Conservation (phyloP, 2,329 filamentous ascomycete genomes). For the Fusarium setosum region DNA sequence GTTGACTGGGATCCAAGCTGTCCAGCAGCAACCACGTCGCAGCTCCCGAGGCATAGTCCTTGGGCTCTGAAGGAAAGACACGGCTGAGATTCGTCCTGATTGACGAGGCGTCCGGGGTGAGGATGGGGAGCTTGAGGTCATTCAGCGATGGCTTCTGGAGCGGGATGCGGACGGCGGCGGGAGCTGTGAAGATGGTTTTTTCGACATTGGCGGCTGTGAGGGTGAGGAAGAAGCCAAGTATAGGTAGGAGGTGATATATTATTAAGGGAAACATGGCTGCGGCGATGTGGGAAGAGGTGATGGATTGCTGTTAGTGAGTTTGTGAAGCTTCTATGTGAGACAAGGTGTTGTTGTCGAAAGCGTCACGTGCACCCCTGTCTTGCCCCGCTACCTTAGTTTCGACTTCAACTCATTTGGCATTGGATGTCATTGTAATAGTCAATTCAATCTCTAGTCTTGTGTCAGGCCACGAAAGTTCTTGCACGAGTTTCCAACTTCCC, state of each 20-base stretch:
- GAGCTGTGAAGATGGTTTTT: slow-evolving; percentile 88
- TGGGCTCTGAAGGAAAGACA: slow-evolving; percentile 69
- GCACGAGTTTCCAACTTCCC: no score
- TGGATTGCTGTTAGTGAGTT: neutral
- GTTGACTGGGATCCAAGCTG: slow-evolving; percentile 73
- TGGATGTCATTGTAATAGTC: no score
- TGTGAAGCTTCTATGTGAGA: neutral
- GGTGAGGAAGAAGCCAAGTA: slow-evolving; percentile 28
- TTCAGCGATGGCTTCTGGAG: slow-evolving; percentile 50
- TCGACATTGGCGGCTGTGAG: slow-evolving; percentile 78
- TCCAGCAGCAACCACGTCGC: slow-evolving; percentile 85
- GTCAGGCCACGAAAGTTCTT: no score
- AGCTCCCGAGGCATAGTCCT: slow-evolving; percentile 61
- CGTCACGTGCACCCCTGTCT: slow-evolving; percentile 16
- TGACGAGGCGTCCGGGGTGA: slow-evolving; percentile 67
- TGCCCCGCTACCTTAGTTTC: slow-evolving; percentile 10
- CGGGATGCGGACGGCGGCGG: slow-evolving; percentile 67
- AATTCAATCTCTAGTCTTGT: no score
- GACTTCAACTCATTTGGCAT: neutral
- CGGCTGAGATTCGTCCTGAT: slow-evolving; percentile 75
- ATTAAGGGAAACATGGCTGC: slow-evolving; percentile 15
- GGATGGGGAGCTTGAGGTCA: slow-evolving; percentile 71
- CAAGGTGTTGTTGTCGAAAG: slow-evolving; percentile 1
- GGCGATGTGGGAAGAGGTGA: neutral
- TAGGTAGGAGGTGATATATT: neutral